These are phyloP conservation scores for Pseudogymnoascus sp. DNA, from an alignment of 2,329 filamentous ascomycete genomes.

Conservation along the genomic window DNA sequence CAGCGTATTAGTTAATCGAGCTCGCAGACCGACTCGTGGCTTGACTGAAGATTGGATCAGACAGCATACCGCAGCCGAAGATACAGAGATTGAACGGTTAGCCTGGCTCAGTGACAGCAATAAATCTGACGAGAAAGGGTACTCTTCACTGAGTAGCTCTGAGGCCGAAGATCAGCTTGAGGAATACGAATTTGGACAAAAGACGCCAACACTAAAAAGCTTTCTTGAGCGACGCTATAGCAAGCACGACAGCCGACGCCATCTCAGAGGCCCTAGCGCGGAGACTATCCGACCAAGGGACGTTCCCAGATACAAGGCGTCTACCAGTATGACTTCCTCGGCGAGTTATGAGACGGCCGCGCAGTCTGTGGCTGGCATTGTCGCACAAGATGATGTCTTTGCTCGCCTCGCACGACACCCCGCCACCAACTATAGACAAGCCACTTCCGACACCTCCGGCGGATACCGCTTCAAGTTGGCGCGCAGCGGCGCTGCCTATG, in stretches of 20 bases:
- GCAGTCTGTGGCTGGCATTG: neutral
- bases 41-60: slow-evolving; percentile 83
- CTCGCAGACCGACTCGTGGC: slow-evolving; percentile 51
- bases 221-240: slow-evolving; percentile 23
- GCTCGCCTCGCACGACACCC: slow-evolving; percentile 2
- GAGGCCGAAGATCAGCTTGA: slow-evolving; percentile 42
- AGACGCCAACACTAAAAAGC: slow-evolving; percentile 28
- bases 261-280: slow-evolving; percentile 25
- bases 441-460: slow-evolving; percentile 5
- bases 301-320: slow-evolving; percentile 16
- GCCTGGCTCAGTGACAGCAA: slow-evolving; percentile 73
- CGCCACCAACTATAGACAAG: slow-evolving; percentile 10
- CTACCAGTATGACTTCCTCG: slow-evolving; percentile 6
- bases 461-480: slow-evolving; percentile 14
- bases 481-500: slow-evolving; percentile 19
- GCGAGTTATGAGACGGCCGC: slow-evolving; percentile 8
- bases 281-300: slow-evolving; percentile 26
- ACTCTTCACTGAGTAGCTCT: slow-evolving; percentile 67
- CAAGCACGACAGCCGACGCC: slow-evolving; percentile 22
- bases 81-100: slow-evolving; percentile 61
- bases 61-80: slow-evolving; percentile 65
- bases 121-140: slow-evolving; percentile 56
- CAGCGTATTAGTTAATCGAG: slow-evolving; percentile 58
- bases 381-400: slow-evolving; percentile 3
- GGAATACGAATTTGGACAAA: slow-evolving; percentile 38